Percentiles rank a stretch among this genome's conserved stretches.
These are phyloP conservation scores for Staphylotrichum longicolle DNA, from an alignment of 495 filamentous ascomycete genomes.

Conservation along the genomic window DNA sequence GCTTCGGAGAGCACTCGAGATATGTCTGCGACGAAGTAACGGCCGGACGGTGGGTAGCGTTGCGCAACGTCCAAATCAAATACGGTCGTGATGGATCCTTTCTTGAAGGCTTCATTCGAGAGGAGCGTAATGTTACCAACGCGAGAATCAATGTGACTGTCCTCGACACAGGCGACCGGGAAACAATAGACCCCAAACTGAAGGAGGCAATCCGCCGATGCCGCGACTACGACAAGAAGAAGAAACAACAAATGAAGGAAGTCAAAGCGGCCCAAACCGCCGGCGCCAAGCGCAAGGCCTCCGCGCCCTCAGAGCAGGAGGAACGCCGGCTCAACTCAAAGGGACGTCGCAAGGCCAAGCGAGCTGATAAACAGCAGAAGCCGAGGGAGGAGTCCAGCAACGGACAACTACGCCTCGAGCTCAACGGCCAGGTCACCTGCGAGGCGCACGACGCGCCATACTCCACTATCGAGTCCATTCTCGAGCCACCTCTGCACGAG, in stretches of 20 bases:
- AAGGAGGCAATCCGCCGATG: slow-evolving; percentile 63
- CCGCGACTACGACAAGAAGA: slow-evolving; percentile 57
- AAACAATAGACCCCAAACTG: slow-evolving; percentile 52
- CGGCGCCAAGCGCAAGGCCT: slow-evolving; percentile 33
- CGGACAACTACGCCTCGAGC: slow-evolving; percentile 24
- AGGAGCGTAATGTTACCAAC: slow-evolving; percentile 50
- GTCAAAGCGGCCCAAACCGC: slow-evolving; percentile 26
- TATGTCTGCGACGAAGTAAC: slow-evolving; percentile 56
- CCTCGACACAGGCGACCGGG: slow-evolving; percentile 27
- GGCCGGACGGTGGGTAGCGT: slow-evolving; percentile 56
- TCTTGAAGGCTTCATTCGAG: slow-evolving; percentile 71
- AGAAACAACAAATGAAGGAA: slow-evolving; percentile 47
- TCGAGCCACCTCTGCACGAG: slow-evolving; percentile 42
- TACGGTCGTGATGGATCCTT: slow-evolving; percentile 46
- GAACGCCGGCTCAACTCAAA: slow-evolving; percentile 32
- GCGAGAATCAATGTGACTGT: slow-evolving; percentile 53
- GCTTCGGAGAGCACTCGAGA: slow-evolving; percentile 66
- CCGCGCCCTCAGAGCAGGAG: slow-evolving; percentile 20
- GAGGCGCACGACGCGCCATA: slow-evolving; percentile 38
- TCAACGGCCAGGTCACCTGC: slow-evolving; percentile 47
- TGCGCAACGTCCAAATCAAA: slow-evolving; percentile 75
- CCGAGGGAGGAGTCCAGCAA: slow-evolving; percentile 27
- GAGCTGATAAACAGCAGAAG: slow-evolving; percentile 23
- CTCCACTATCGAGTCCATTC: slow-evolving; percentile 49
- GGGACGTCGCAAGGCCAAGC: slow-evolving; percentile 4